phyloP scores from a whole-genome alignment of 768 basidiomycete species.

The Pleurotus giganteus region DNA sequence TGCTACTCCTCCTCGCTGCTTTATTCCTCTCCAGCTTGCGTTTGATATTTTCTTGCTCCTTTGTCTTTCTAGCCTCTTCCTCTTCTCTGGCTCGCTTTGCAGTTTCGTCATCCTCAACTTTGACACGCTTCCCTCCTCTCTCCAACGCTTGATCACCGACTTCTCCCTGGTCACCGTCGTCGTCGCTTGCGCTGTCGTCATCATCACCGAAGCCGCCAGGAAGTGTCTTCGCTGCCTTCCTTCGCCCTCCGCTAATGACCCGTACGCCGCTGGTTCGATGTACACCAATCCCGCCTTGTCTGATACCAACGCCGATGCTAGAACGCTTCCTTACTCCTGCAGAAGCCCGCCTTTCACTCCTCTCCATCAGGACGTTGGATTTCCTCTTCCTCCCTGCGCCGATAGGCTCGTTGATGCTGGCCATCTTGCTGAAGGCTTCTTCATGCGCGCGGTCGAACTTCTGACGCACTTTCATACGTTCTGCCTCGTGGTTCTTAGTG shows the following conservation, averaged over 20 bases:
- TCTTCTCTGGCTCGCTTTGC: slow-evolving; percentile 42
- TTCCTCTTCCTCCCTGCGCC: slow-evolving; percentile 43
- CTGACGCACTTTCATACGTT: slow-evolving; percentile 24
- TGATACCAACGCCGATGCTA: slow-evolving; percentile 1
- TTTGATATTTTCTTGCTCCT: slow-evolving; percentile 56
- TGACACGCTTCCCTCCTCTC: slow-evolving; percentile 25
- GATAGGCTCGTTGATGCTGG: slow-evolving; percentile 52
- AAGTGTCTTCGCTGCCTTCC: slow-evolving; percentile 35
- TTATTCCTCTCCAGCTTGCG: slow-evolving; percentile 65
- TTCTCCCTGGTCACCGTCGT: slow-evolving; percentile 39
- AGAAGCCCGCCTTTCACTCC: slow-evolving; percentile 18
- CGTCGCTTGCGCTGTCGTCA: slow-evolving; percentile 26
- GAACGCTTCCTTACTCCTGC: slow-evolving; percentile 20
- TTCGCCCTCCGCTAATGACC: slow-evolving; percentile 46
- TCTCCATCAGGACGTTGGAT: slow-evolving; percentile 50
- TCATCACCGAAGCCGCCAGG: slow-evolving; percentile 63
- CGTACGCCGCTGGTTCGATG: slow-evolving; percentile 36
- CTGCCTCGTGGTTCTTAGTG: neutral
- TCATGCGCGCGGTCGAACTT: slow-evolving; percentile 63
- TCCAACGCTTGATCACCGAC: slow-evolving; percentile 28
- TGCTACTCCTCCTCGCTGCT: slow-evolving; percentile 69
- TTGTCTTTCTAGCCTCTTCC: slow-evolving; percentile 44
- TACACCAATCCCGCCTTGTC: slow-evolving; percentile 16
- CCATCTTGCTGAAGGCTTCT: slow-evolving; percentile 72
- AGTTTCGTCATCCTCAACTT: slow-evolving; percentile 27